Evolutionary conservation across 352 stramenopile species (phyloP), one percentile per base, ranked within the genome.

Genomic region (Phytophthora sojae): DNA sequence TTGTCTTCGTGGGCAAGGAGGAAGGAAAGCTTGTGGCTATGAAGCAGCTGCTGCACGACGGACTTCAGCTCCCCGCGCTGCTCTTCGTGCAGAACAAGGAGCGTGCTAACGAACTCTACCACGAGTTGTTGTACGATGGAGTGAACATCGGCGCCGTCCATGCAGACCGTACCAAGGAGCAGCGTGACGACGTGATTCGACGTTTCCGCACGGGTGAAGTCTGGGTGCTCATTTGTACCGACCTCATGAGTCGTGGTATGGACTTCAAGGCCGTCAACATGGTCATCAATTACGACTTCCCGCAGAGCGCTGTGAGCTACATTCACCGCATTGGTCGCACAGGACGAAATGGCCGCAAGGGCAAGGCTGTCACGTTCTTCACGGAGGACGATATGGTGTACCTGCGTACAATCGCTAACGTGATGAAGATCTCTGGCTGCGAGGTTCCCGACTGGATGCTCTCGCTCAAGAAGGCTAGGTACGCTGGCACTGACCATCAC

Each of bases 271-370:
- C 95, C 17, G 97, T 99, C 6, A 99, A 99, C 68, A 98, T 99
- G 89, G 98, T 99, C 7, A 98, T 99, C 76, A 99, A 99, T 81
- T 99, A 99, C 74, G 98, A 99, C 81, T 98, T 99, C 68, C 98
- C 98, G 8, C 93, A 96, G 84, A 94, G 90, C 61, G 88, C 88
- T 23, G 87, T 97, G 64, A 96, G 92, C 59, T 99, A 99, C 80
- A 97, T 99, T 56, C 96, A 99, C 86, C 88, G 98, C 55, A 99
- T 99, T 71, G 98, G 97, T 63, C 90, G 98, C 59, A 99, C 95
- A 2, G 98, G 97, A 56, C 87, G 98, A 58, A 97, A 94, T 52
- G 96, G 96, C 21, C 83, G 95, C 51, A 87, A 95, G 64, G 98
- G 98, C 29, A 86, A 92, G 25, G 98, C 98, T 1, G 96, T 99